Evolutionary conservation across 805 yeast species (phyloP), one percentile per base, ranked within the genome.

Genomic region (Saccharomycopsis vini): DNA sequence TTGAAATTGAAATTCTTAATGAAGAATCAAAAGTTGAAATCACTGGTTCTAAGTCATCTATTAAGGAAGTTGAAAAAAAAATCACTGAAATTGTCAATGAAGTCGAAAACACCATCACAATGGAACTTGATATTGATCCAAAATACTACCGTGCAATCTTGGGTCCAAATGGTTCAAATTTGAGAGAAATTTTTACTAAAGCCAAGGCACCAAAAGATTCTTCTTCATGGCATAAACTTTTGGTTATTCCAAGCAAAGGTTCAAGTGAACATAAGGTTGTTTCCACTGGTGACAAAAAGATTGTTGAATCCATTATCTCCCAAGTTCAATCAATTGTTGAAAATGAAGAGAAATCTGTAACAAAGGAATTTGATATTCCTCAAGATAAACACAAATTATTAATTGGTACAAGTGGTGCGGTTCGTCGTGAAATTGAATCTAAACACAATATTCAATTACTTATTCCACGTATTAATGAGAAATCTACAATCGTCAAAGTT

Each of bases 351-450:
- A 76, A 75, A 42, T 63, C 78, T 39, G 64, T 71, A 40, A 63
- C 67, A 32, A 80, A 69, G 51, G 71, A 67, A 31, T 54, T 72
- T 45, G 77, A 69, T 13, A 68, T 90, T 54, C 76, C 92, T 33
- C 76, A 77, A 58, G 81, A 77, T 47, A 81, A 80, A 57, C 90
- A 85, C 55, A 75, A 86, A 54, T 69, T 77, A 7, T 57, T 90
- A 41, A 76, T 90, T 60, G 97, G 97, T 32, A 78, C 87, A 31
- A 77, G 78, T 46, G 97, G 97, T 36, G 56, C 76, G 10, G 72
- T 73, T 46, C 85, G 90, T 63, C 81, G 81, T 53, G 67, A 74
- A 9, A 61, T 87, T 50, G 90, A 87, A 64, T 67, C 73, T 13
- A 85, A 81, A 55, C 84, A 72, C 60, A 67, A 69, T 12, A 89